phyloP scores from a whole-genome alignment of 2,329 filamentous ascomycete species.

The Dactylella cylindrospora region DNA sequence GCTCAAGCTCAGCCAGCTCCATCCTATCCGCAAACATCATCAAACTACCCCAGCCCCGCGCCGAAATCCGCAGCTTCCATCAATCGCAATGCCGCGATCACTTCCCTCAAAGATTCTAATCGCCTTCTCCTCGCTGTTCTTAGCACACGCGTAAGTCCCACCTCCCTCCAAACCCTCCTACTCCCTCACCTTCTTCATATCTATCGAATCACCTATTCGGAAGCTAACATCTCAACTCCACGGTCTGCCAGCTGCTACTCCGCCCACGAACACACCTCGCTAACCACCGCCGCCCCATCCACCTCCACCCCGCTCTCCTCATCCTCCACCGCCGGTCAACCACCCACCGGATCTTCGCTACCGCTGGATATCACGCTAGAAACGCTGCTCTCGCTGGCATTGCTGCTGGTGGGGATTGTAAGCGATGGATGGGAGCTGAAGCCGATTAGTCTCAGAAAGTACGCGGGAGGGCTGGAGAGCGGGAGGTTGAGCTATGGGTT shows the following conservation, averaged over 20 bases:
- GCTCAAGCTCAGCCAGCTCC: neutral
- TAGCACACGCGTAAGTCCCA: slow-evolving; percentile 77
- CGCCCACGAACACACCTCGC: slow-evolving; percentile 80
- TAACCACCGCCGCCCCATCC: slow-evolving; percentile 56
- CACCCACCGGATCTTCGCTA: slow-evolving; percentile 57
- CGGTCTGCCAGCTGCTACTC: slow-evolving; percentile 76
- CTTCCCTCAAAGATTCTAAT: slow-evolving; percentile 57
- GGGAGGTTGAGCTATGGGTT: slow-evolving; percentile 62
- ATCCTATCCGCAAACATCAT: neutral
- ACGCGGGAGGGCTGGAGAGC: slow-evolving; percentile 81
- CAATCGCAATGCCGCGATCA: slow-evolving; percentile 19
- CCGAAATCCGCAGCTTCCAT: neutral
- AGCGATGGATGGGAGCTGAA: slow-evolving; percentile 68
- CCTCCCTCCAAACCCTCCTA: slow-evolving; percentile 41
- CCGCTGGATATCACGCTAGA: slow-evolving; percentile 87
- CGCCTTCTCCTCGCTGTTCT: slow-evolving; percentile 71
- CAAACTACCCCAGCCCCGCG: neutral
- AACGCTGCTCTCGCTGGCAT: slow-evolving; percentile 73
- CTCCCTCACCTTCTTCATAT: slow-evolving; percentile 26
- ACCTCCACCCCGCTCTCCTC: slow-evolving; percentile 55
- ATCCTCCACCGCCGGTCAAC: slow-evolving; percentile 47
- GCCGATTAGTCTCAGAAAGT: slow-evolving; percentile 79
- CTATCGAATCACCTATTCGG: slow-evolving; percentile 8
- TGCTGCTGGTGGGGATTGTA: slow-evolving; percentile 83
- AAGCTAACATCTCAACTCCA: slow-evolving; percentile 19